These are phyloP conservation scores for Cyclostephanos tholiformis DNA, from an alignment of 108 stramenopile species.

Conservation along the genomic window DNA sequence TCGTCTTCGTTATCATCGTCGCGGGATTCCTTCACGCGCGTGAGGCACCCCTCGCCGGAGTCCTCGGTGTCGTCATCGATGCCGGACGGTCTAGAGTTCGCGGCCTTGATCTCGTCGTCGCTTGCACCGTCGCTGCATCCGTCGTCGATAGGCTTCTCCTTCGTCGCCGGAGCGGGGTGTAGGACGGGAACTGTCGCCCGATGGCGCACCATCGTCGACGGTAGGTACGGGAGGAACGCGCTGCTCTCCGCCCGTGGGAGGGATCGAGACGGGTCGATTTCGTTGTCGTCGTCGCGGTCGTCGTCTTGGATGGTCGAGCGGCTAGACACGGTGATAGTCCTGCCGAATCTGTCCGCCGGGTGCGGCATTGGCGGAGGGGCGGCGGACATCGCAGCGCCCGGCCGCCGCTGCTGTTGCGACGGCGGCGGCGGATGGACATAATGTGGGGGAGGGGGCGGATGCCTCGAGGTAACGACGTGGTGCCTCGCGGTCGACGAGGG, in stretches of 20 bases:
- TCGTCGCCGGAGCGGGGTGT: neutral
- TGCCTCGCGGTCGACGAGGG: slow-evolving; percentile 3
- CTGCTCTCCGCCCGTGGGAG: neutral
- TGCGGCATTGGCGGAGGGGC: neutral
- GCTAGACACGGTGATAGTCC: slow-evolving; percentile 16
- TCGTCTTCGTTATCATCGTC: neutral
- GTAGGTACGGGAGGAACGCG: slow-evolving; percentile 4
- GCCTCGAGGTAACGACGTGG: neutral
- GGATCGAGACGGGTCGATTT: neutral
- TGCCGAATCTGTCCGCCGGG: slow-evolving; percentile 20
- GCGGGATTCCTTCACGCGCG: neutral
- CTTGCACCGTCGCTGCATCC: slow-evolving; percentile 1
- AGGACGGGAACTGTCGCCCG: too few relatives aligned
- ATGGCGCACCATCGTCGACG: too few relatives aligned
- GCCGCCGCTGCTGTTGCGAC: neutral
- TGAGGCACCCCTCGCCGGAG: neutral
- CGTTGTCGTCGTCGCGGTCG: neutral
- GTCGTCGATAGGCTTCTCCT: neutral
- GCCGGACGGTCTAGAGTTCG: neutral
- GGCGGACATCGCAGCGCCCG: neutral
- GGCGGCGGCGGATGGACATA: slow-evolving; percentile 10
- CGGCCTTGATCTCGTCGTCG: slow-evolving; percentile 23
- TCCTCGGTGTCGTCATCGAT: neutral
- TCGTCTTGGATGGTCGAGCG: slow-evolving; percentile 11
- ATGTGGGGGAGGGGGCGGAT: neutral